Evolutionary conservation across 306 rosid genomes (phyloP), one percentile per base, ranked within the genome.

Genomic region (Alnus glutinosa): DNA sequence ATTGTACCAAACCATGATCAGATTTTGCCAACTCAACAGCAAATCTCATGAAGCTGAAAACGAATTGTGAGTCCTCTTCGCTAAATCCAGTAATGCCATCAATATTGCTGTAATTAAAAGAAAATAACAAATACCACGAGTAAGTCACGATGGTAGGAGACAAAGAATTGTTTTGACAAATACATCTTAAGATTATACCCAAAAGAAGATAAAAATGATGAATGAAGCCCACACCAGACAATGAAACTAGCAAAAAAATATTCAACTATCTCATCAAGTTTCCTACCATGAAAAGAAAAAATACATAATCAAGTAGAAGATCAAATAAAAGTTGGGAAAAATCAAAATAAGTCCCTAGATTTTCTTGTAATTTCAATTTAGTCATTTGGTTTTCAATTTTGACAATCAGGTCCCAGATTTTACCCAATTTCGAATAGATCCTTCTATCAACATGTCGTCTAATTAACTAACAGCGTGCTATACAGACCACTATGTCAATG

Each of bases 31-130:
- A 76, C 78, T 95, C 87, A 63, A 95, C 75, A 61, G 94, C 91
- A 55, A 84, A 77, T 59, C 79, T 86, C 91, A 93, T 93, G 84
- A 86, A 95, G 85, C 84, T 82, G 57, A 88, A 83, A 79, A 95
- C 80, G 34, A 86, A 80, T 61, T 74, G 84, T 0, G 91, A 77
- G 67, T 93, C 92, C 83, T 86, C 94, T 79, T 87, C 85, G 5
- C 79, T 75, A 85, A 95, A 93, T 75, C 98, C 99, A 59, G 93
- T 83, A 79, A 95, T 90, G 79, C 99, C 99, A 74, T 93, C 94
- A 73, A 93, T 89, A 76, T 75, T 88, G 80, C 99, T 93, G 92
- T 55, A 77, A 78, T 81, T 64, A 59, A 74, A 79, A 82, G 69
- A 62, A 78, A 77, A 81, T 42, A 83, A 68, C 28, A 62, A 72